Evolutionary conservation across 257 asterid genomes (phyloP), one percentile per base, ranked within the genome.

Genomic region (Lithospermum erythrorhizon): DNA sequence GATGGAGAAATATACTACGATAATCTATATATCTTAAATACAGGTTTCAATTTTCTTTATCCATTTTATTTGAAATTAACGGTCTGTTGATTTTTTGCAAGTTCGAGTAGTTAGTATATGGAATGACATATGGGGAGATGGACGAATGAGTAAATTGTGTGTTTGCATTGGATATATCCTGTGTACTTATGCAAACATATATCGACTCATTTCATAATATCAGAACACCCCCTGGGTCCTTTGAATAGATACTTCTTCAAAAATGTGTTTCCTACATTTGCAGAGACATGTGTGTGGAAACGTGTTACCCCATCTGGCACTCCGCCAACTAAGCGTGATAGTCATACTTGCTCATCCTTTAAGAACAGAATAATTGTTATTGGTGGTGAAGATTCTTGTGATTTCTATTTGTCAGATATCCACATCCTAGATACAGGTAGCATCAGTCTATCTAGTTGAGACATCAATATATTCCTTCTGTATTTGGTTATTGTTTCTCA

Each of bases 261-360:
- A 64, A 22, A 29, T 54, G 11, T 53, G 27, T 62, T 71, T 68
- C 61, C 52, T 58, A 55, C 62, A 29, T 70, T 25, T 70, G 71
- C 94, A 86, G 96, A 93, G 77, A 87, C 94, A 35, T 85, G 77
- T 73, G 57, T 74, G 59, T 93, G 99, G 99, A 84, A 80, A 72
- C 80, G 84, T 64, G 90, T 85, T 57, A 78, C 66, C 65, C 94
- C 97, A 55, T 80, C 94, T 7, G 99, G 99, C 68, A 79, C 89
- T 72, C 99, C 99, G 63, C 99, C 99, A 49, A 83, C 87, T 72
- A 93, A 87, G 81, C 84, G 99, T 68, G 94, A 72, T 65, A 81
- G 97, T 58, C 99, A 93, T 74, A 86, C 95, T 17, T 89, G 97
- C 79, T 85, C 97, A 61, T 89, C 97, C 45, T 93, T 94, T 95